These are phyloP conservation scores for Auricularia heimuer DNA, from an alignment of 768 basidiomycete species.

Conservation along the genomic window DNA sequence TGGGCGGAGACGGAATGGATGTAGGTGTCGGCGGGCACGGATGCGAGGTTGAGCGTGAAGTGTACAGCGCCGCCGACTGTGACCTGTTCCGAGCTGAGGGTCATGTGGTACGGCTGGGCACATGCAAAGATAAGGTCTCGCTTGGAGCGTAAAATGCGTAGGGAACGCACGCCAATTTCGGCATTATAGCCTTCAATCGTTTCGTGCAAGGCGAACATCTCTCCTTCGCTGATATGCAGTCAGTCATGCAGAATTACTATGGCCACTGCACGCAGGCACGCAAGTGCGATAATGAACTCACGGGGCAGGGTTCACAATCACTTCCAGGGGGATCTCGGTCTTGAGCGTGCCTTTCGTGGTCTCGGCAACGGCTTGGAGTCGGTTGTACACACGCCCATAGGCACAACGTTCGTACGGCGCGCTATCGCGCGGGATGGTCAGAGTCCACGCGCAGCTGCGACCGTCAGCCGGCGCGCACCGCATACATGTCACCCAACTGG, in stretches of 20 bases:
- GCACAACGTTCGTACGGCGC: neutral
- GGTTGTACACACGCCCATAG: neutral
- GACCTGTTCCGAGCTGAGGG: neutral
- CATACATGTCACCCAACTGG: too few relatives aligned
- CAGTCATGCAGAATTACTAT: too few relatives aligned
- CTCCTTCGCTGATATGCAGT: neutral
- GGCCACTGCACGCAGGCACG: too few relatives aligned
- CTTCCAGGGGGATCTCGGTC: neutral
- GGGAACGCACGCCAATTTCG: neutral
- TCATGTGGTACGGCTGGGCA: neutral
- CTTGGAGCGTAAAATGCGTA: neutral
- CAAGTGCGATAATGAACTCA: neutral
- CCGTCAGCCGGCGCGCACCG: neutral
- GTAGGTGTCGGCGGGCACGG: neutral
- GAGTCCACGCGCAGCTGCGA: neutral
- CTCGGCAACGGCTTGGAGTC: neutral
- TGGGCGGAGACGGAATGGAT: neutral
- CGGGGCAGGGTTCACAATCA: neutral
- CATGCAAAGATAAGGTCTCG: neutral
- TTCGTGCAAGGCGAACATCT: neutral
- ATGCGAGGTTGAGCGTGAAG: neutral
- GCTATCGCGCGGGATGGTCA: neutral
- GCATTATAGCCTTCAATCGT: neutral
- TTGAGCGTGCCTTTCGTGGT: neutral
- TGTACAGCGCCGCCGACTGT: neutral